A percentile compares a stretch with the other conserved stretches of the same genome.
phyloP scores from a whole-genome alignment of 371 early-diverging fungal species.

The Rhizomucor miehei region DNA sequence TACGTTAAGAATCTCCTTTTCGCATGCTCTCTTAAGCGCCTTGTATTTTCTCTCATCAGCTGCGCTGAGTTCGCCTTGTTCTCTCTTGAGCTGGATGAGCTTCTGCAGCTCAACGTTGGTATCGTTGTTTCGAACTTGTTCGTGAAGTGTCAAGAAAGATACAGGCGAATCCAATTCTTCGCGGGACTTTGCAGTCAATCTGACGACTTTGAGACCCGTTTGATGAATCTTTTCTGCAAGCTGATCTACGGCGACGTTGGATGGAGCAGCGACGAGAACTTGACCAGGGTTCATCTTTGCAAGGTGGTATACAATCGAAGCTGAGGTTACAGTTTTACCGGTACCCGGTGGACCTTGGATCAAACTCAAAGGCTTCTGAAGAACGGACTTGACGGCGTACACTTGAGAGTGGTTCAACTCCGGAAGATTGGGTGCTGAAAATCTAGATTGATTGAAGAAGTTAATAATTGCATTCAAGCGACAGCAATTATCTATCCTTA shows the following conservation, averaged over 20 bases:
- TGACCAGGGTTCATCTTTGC: conserved; percentile 90
- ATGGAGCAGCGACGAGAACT: conserved; percentile 98
- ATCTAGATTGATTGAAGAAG: conserved; percentile 33
- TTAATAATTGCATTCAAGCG: not conserved
- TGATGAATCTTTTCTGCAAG: conserved; percentile 94
- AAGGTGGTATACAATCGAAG: conserved; percentile 96
- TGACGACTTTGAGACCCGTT: conserved; percentile 94
- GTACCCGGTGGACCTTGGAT: conserved; percentile 99
- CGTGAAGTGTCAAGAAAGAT: conserved; percentile 89
- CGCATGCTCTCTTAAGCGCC: conserved; percentile 74
- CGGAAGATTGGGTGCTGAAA: conserved; percentile 91
- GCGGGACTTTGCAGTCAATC: conserved; percentile 92
- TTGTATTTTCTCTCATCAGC: conserved; percentile 86
- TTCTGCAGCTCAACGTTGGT: conserved; percentile 91
- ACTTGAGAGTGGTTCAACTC: conserved; percentile 98
- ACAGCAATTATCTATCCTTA: not conserved
- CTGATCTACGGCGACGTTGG: conserved; percentile 99
- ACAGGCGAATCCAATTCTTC: conserved; percentile 94
- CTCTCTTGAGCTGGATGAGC: conserved; percentile 81
- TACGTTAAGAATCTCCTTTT: conserved; percentile 83
- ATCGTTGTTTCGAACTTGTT: conserved; percentile 92
- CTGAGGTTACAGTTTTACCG: conserved; percentile 98
- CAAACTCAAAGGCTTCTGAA: conserved; percentile 88
- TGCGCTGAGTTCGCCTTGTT: conserved; percentile 87
- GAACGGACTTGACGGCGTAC: conserved; percentile 89